A percentile compares a stretch with the other conserved stretches of the same genome.
Evolutionary conservation across 1,284 basidiomycete species (phyloP).

Genomic region (Uromyces viciae-fabae): DNA sequence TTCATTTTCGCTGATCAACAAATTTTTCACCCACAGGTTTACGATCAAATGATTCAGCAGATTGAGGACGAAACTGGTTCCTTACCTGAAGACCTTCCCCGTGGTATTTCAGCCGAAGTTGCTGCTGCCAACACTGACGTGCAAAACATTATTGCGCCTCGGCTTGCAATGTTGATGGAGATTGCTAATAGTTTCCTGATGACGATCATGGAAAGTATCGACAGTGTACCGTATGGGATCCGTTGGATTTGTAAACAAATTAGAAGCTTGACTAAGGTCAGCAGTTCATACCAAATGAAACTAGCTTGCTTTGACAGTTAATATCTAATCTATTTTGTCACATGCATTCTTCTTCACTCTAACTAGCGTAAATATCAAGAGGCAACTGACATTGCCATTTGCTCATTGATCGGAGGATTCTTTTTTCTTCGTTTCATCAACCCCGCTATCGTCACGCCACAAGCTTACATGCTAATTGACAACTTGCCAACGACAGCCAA

Average conservation of each 20-base stretch:
- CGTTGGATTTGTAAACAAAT: slow-evolving; percentile 99
- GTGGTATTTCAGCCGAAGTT: slow-evolving; percentile 87
- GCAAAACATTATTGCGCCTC: slow-evolving; percentile 91
- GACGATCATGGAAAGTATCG: slow-evolving; percentile 97
- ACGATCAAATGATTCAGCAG: slow-evolving; percentile 97
- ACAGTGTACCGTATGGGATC: slow-evolving; percentile 96
- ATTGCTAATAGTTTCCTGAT: slow-evolving; percentile 94
- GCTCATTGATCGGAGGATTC: slow-evolving; percentile 96
- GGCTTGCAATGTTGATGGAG: slow-evolving; percentile 96
- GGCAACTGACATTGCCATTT: slow-evolving; percentile 93
- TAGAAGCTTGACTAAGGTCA: slow-evolving; percentile 81
- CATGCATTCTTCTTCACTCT: slow-evolving; percentile 10
- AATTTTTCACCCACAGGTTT: slow-evolving; percentile 63
- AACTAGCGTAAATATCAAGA: slow-evolving; percentile 93
- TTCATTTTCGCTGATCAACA: background rate
- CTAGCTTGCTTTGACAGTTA: slow-evolving; percentile 15
- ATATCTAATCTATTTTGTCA: slow-evolving; percentile 6
- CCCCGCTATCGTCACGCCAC: slow-evolving; percentile 98
- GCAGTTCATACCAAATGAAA: slow-evolving; percentile 50
- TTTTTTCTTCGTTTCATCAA: slow-evolving; percentile 99
- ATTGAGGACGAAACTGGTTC: slow-evolving; percentile 94
- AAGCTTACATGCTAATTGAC: slow-evolving; percentile 99
- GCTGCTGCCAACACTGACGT: slow-evolving; percentile 89
- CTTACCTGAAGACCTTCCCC: slow-evolving; percentile 80
- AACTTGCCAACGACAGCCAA: slow-evolving; percentile 79